These are phyloP conservation scores for Cyanidioschyzon merolae DNA, from an alignment of 23 red algal species.

Conservation along the genomic window DNA sequence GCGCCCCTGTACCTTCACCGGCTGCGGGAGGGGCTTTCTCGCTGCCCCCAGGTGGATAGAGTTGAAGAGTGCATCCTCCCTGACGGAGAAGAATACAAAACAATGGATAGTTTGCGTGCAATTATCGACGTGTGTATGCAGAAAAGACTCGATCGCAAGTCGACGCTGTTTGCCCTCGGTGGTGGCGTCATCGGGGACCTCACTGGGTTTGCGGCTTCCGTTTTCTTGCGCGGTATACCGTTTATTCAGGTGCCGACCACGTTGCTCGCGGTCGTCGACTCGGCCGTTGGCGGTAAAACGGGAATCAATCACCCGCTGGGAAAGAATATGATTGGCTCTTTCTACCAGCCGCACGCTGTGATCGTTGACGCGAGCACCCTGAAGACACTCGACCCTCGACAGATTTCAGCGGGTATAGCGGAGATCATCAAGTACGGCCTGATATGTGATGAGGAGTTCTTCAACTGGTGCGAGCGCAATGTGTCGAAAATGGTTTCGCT, in stretches of 20 bases:
- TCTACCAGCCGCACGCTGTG: slow-evolving; percentile 84
- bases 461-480: slow-evolving; percentile 72
- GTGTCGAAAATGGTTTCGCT: slow-evolving; percentile 36
- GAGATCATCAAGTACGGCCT: slow-evolving; percentile 96
- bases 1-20: slow-evolving; percentile 56
- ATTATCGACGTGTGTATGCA: slow-evolving; percentile 73
- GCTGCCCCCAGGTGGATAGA: slow-evolving; percentile 8
- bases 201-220: background rate
- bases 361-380: slow-evolving; percentile 53
- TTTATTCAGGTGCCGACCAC: slow-evolving; percentile 15
- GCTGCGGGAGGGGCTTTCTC: slow-evolving; percentile 26
- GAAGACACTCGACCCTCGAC: slow-evolving; percentile 61
- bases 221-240: background rate
- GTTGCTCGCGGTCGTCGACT: slow-evolving; percentile 7
- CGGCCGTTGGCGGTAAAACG: background rate
- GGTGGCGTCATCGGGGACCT: slow-evolving; percentile 14
- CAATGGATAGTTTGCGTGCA: slow-evolving; percentile 18
- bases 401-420: slow-evolving; percentile 64
- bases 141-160: slow-evolving; percentile 55
- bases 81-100: slow-evolving; percentile 86
- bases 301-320: slow-evolving; percentile 82
- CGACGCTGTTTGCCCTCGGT: slow-evolving; percentile 67
- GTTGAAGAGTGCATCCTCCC: slow-evolving; percentile 46
- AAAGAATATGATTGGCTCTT: slow-evolving; percentile 94
- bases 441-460: slow-evolving; percentile 67